A percentile compares a stretch with the other conserved stretches of the same genome.
phyloP scores from a whole-genome alignment of 2,329 filamentous ascomycete genomes.

The Hypoxylon sp. region DNA sequence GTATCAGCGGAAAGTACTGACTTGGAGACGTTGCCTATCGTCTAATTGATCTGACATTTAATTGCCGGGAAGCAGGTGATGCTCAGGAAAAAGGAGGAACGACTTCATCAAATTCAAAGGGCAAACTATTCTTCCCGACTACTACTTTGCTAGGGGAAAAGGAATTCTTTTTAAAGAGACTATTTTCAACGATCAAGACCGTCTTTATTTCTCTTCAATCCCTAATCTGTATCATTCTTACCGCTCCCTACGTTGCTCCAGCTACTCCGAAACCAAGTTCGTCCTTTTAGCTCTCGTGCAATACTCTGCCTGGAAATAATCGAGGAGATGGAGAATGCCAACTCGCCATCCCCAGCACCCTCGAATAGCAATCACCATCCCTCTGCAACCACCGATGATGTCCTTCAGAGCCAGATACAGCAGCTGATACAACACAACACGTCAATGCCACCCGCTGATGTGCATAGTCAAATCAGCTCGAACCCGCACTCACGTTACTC shows the following conservation, averaged over 20 bases:
- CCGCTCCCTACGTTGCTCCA: background rate
- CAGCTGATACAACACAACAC: constrained; percentile 57
- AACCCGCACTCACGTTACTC: constrained; percentile 51
- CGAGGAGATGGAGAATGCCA: constrained; percentile 43
- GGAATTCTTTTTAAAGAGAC: constrained; percentile 17
- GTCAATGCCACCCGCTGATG: constrained; percentile 39
- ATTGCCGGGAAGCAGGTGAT: background rate
- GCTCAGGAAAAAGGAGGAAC: too few relatives aligned
- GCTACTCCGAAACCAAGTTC: background rate
- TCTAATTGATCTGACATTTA: background rate
- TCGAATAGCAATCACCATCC: constrained; percentile 47
- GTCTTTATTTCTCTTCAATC: constrained; percentile 13
- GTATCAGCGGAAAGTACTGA: constrained; percentile 2
- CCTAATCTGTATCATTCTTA: constrained; percentile 8
- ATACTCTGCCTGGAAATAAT: constrained; percentile 7
- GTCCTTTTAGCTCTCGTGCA: background rate
- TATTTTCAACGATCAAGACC: constrained; percentile 23
- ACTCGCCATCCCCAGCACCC: constrained; percentile 57
- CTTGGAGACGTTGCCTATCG: constrained; percentile 1
- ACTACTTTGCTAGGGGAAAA: constrained; percentile 10
- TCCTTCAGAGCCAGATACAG: constrained; percentile 53
- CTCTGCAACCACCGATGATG: constrained; percentile 45
- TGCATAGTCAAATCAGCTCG: constrained; percentile 47
- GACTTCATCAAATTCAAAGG: too few relatives aligned
- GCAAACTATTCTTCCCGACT: too few relatives aligned